These are phyloP conservation scores for Pythium plurisporium DNA, from an alignment of 352 stramenopile species.

Conservation along the genomic window DNA sequence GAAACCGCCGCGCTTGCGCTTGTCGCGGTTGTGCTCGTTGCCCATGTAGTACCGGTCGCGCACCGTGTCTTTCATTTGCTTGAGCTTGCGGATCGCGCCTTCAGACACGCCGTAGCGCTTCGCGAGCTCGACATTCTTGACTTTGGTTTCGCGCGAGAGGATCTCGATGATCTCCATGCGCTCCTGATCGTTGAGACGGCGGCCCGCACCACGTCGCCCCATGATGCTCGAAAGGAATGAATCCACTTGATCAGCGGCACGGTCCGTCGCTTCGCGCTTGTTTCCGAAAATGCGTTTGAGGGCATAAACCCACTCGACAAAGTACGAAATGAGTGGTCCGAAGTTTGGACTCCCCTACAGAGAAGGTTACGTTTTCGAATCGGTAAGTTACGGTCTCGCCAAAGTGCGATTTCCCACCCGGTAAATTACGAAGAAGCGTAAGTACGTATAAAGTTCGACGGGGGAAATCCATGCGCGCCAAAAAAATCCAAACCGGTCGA, in stretches of 20 bases:
- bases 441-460: background rate
- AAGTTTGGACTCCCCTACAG: background rate
- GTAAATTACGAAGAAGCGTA: background rate
- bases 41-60: conserved; percentile 77
- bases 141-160: conserved; percentile 70
- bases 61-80: conserved; percentile 85
- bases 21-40: conserved; percentile 84
- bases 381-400: conserved; percentile 3
- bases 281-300: conserved; percentile 20
- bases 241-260: background rate
- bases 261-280: conserved; percentile 17
- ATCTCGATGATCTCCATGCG: conserved; percentile 88
- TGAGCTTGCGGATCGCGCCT: conserved; percentile 84
- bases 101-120: conserved; percentile 85
- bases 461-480: background rate
- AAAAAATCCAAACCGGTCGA: conserved; percentile 7
- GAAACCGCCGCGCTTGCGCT: conserved; percentile 81
- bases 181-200: conserved; percentile 84
- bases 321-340: conserved; percentile 30
- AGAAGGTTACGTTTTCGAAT: background rate
- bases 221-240: conserved; percentile 23
- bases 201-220: conserved; percentile 68
- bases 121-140: conserved; percentile 84
- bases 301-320: conserved; percentile 11
- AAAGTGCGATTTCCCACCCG: background rate